Evolutionary conservation across 371 early-diverging fungal genomes (phyloP), one percentile per base, ranked within the genome.

Genomic region (Phascolomyces articulosus): DNA sequence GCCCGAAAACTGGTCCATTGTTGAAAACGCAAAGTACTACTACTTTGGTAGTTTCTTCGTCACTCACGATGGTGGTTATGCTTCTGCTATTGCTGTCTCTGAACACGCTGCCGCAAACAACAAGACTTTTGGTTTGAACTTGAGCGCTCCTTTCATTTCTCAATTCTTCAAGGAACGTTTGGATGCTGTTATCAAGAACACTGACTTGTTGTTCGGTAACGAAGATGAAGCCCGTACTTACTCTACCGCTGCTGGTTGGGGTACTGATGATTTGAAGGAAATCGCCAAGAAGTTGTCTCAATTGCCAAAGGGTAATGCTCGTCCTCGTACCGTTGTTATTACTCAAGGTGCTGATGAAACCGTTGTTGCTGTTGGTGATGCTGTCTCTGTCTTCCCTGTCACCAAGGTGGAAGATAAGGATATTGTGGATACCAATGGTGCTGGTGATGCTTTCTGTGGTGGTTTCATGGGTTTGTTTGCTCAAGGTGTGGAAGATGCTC

Each of bases 381-480:
- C 74, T 53, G 73, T 85, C 49, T 71, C 82, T 38, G 78, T 77
- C 57, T 94, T 82, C 85, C 90, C 94, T 34, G 90, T 96, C 63
- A 82, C 85, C 68, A 79, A 85, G 69, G 89, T 94, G 53, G 78
- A 78, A 18, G 68, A 63, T 31, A 69, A 77, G 53, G 87, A 95
- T 65, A 95, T 98, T 64, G 94, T 94, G 55, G 98, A 98, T 77
- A 94, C 96, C 73, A 98, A 98, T 80, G 98, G 97, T 71, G 96
- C 96, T 68, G 97, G 98, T 72, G 98, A 98, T 80, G 97, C 94
- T 57, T 98, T 97, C 86, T 91, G 89, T 67, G 98, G 96, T 66
- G 98, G 96, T 26, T 98, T 95, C 87, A 74, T 97, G 70, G 84
- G 91, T 60, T 87, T 93, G 74, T 86, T 86, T 65, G 90, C 93